Percentiles rank a stretch among this genome's conserved stretches.
phyloP scores from a whole-genome alignment of 2,329 filamentous ascomycete genomes.

The Xylariaceae sp. region DNA sequence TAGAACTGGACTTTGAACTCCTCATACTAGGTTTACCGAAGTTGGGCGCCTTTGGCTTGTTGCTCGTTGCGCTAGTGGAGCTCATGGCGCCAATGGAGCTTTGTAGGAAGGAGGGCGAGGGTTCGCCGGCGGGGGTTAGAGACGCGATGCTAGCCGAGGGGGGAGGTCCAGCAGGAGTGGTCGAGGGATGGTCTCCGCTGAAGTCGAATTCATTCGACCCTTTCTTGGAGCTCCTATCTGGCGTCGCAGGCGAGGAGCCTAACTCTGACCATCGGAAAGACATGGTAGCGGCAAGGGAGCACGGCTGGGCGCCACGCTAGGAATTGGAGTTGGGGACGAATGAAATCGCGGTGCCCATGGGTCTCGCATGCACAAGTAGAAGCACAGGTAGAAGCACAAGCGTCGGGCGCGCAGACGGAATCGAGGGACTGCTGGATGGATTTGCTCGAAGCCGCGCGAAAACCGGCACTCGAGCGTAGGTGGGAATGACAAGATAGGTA shows the following conservation, averaged over 20 bases:
- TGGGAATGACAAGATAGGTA: too few species aligned
- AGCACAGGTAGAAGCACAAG: not conserved
- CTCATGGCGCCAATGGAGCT: slow-evolving; percentile 50
- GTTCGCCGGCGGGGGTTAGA: slow-evolving; percentile 54
- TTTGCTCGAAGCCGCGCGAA: slow-evolving; percentile 4
- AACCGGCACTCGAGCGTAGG: not conserved
- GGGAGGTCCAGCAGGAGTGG: slow-evolving; percentile 50
- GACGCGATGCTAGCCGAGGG: slow-evolving; percentile 48
- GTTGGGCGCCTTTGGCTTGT: slow-evolving; percentile 38
- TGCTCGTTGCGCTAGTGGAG: slow-evolving; percentile 45
- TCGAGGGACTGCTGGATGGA: not conserved
- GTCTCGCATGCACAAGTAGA: not conserved
- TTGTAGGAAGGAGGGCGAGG: slow-evolving; percentile 51
- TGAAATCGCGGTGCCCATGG: not conserved
- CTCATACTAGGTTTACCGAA: slow-evolving; percentile 36
- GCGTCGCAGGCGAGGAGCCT: slow-evolving; percentile 46
- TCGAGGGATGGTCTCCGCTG: slow-evolving; percentile 44
- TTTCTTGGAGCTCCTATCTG: slow-evolving; percentile 39
- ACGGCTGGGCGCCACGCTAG: slow-evolving; percentile 5
- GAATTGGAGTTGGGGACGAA: not conserved
- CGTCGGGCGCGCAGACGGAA: not conserved
- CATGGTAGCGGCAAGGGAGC: slow-evolving; percentile 25
- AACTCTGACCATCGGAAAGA: slow-evolving; percentile 40
- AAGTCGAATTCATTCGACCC: slow-evolving; percentile 38
- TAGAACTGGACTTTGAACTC: slow-evolving; percentile 34